Evolutionary conservation across 2,329 filamentous ascomycete species (phyloP), one percentile per base, ranked within the genome.

Genomic region (Paraconiothyrium sp.): DNA sequence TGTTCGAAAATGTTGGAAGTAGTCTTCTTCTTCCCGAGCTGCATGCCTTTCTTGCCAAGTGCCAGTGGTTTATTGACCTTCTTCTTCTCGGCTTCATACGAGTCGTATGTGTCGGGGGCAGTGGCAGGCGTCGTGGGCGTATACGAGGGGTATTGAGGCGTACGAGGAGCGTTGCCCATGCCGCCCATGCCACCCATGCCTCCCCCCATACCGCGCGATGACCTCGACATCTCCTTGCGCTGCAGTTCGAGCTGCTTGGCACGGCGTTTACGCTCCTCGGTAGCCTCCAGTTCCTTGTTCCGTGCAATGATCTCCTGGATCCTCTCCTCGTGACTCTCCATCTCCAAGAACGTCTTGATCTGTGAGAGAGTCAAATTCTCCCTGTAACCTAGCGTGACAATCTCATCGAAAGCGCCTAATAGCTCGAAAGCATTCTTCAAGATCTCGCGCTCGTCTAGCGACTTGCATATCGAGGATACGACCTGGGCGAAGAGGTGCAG

Each of bases 191-290:
- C 47, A 13, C 72, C 71, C 67, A 72, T 74, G 5, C 72, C 71
- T 11, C 69, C 66, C 4, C 72, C 73, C 70, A 72, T 72, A 6
- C 72, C 73, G 68, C 92, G 89, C 51, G 89, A 89, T 72, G 85
- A 90, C 70, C 94, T 89, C 66, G 92, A 92, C 73, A 94, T 90
- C 78, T 99, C 96, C 83, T 98, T 99, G 78, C 95, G 92, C 83
- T 99, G 95, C 88, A 99, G 92, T 81, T 99, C 96, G 74, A 99
- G 86, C 81, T 99, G 95, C 85, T 98, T 99, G 56, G 95, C 96
- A 82, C 97, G 97, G 73, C 94, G 88, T 85, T 99, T 99, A 76
- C 96, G 92, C 85, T 99, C 95, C 79, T 99, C 95, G 58, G 92
- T 97, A 10, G 95, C 96, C 81, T 99, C 95, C 70, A 99, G 85